Evolutionary conservation across 1,284 basidiomycete genomes (phyloP), one percentile per base, ranked within the genome.

Genomic region (Earliella scabrosa): DNA sequence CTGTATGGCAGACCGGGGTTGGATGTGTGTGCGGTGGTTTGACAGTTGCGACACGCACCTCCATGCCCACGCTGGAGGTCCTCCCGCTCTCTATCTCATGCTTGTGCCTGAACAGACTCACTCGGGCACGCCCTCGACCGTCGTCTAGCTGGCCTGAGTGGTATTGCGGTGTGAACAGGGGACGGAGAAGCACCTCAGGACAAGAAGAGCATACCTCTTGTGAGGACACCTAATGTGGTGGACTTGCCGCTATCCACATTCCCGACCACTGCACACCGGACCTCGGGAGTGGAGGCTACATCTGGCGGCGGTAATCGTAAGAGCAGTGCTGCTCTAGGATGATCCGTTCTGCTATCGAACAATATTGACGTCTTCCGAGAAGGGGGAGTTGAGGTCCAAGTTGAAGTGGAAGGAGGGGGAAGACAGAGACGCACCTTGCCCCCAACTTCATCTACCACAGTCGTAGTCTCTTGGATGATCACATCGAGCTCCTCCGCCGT

Each of bases 1-100:
- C 91, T 94, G 40, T 1, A 27, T n/a, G n/a, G n/a, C n/a, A n/a
- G n/a, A n/a, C n/a, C n/a, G n/a, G n/a, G n/a, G n/a, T n/a, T n/a
- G n/a, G n/a, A n/a, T n/a, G n/a, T n/a, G n/a, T n/a, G n/a, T n/a
- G n/a, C n/a, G n/a, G n/a, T n/a, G n/a, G n/a, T n/a, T n/a, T n/a
- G n/a, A n/a, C n/a, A n/a, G n/a, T n/a, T n/a, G n/a, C n/a, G n/a
- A 47, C 73, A 45, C 46, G 34, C 64, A 93, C 94, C 82, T 98
- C 96, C 87, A 97, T 94, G 40, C 97, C 97, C 31, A 98, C 93
- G 58, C 90, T 94, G 27, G 92, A 95, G 0, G 97, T 98, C 51
- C 97, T 79, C 2, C 97, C 97, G 10, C 92, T 95, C 76, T 99
- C 97, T 59, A 98, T 80, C 73, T 99, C 97, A 69, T 99, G 97